Conservation (phyloP, 106 monocot genomes). For the Cymbidium sinense region DNA sequence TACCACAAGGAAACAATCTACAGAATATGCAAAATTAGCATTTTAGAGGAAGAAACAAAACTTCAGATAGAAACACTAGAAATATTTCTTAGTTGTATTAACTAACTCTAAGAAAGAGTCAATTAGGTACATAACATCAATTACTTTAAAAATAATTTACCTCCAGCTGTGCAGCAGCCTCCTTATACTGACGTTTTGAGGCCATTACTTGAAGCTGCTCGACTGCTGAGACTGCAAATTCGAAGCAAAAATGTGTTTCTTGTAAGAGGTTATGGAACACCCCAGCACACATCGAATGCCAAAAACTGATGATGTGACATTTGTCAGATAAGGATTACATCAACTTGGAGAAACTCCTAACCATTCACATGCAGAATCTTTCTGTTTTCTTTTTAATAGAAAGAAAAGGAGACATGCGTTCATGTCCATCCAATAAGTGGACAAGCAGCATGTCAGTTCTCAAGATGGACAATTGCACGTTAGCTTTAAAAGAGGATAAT, state of each 20-base stretch:
- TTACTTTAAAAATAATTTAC: conserved; percentile 24
- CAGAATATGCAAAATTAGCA: neutral
- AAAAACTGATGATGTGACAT: neutral
- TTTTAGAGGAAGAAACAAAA: neutral
- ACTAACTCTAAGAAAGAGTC: neutral
- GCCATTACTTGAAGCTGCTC: conserved; percentile 99
- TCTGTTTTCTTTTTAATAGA: neutral
- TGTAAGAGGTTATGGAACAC: neutral
- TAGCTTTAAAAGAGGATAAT: neutral
- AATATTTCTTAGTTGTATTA: neutral
- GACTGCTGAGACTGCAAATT: conserved; percentile 88
- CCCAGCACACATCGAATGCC: neutral
- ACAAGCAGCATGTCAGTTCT: neutral
- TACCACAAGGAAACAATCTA: neutral
- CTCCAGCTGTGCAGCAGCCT: conserved; percentile 99
- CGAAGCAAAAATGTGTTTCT: neutral
- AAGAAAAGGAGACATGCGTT: neutral
- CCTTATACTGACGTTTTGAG: conserved; percentile 93
- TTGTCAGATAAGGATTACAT: neutral
- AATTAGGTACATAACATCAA: neutral
- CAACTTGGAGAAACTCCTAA: neutral
- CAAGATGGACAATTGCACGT: neutral
- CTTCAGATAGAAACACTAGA: neutral
- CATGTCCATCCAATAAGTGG: neutral
- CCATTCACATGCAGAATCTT: neutral